Evolutionary conservation across 257 asterid genomes (phyloP), one percentile per base, ranked within the genome.

Genomic region (Solanum infundibuliforme): DNA sequence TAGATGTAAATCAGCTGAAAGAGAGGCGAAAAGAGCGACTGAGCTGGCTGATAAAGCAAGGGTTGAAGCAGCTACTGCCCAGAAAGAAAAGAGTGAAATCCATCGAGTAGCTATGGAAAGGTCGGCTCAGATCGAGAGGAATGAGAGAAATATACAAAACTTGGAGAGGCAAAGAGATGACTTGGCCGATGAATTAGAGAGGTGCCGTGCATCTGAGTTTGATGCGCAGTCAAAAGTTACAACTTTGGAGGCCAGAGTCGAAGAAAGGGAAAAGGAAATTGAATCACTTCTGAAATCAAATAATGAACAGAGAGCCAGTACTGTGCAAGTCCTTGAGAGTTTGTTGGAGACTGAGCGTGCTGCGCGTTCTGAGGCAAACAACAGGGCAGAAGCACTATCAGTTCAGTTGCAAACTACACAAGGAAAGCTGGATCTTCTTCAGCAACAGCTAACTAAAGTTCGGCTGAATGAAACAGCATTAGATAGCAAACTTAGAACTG

Each of bases 41-140:
- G 97, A 96, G 65, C 62, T 96, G 90, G 99, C 99, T 87, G 99
- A 96, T 88, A 90, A 91, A 90, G 99, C 98, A 72, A 93, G 99
- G 90, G 94, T 94, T 1, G 98, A 95, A 92, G 99, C 99, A 38
- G 98, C 91, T 89, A 86, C 93, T 11, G 98, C 99, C 46, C 98
- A 94, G 90, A 94, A 92, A 90, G 99, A 96, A 14, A 96, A 91
- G 89, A 93, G 87, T 71, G 96, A 94, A 39, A 89, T 93, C 62
- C 98, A 97, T 87, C 94, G 93, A 35, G 58, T 90, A 43, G 94
- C 98, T 66, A 97, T 95, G 97, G 99, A 95, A 89, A 93, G 98
- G 87, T 83, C 92, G 90, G 95, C 99, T 20, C 95, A 93, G 87
- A 92, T 97, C 6, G 99, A 96, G 93, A 92, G 98, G 89, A 91